Conservation (phyloP, 257 asterid genomes). For the Rauvolfia tetraphylla region DNA sequence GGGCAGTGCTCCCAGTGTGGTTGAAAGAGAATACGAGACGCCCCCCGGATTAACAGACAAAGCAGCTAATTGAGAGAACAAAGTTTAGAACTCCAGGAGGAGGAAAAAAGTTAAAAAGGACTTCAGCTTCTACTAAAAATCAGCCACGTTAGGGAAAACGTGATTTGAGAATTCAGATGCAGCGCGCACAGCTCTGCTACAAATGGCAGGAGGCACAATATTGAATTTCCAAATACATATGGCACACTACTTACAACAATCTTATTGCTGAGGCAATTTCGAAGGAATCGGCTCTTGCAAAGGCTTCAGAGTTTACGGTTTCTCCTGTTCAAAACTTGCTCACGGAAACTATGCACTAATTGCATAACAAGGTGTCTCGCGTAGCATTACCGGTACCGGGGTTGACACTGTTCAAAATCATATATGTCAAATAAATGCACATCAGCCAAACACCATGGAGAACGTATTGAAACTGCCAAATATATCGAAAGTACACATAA, state of each 20-base stretch:
- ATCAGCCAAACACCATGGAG: no score
- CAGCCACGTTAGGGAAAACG: not conserved
- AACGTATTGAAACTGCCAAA: not conserved
- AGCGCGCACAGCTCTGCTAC: not conserved
- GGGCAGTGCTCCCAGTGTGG: not conserved
- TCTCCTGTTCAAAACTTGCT: not conserved
- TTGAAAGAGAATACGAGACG: not conserved
- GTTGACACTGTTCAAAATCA: slow-evolving; percentile 51
- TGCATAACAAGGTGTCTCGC: slow-evolving; percentile 78
- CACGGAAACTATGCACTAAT: slow-evolving; percentile 18
- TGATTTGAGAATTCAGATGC: not conserved
- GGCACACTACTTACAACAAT: not conserved
- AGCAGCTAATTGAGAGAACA: not conserved
- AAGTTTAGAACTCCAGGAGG: not conserved
- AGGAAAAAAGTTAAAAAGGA: not conserved
- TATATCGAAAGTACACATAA: not conserved
- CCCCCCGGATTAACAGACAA: not conserved
- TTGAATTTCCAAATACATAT: not conserved
- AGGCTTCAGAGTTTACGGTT: not conserved
- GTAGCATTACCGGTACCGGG: slow-evolving; percentile 86
- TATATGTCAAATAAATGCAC: not conserved
- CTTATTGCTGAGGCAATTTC: not conserved
- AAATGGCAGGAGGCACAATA: not conserved
- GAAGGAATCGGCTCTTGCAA: not conserved
- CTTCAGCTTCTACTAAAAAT: not conserved